Base-by-base conservation (phyloP, 371 early-diverging fungal genomes). In the Actinomortierella ambigua region DNA sequence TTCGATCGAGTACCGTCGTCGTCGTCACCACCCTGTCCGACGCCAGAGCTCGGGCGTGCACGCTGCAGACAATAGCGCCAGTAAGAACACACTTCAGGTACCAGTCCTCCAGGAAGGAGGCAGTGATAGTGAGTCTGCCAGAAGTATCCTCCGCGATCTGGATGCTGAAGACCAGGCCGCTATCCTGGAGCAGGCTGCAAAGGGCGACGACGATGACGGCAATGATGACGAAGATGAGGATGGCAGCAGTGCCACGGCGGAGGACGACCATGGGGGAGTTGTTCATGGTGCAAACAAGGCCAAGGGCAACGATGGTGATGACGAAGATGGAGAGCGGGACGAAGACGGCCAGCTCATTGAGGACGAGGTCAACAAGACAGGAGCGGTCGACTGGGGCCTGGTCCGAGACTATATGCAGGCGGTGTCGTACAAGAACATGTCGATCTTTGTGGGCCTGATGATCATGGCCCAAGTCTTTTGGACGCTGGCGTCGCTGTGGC, bases 401-500 rank as follows among this genome's bases (percentile, higher is more conserved):
- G 63, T 64, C 46, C 63, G 61, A 41, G 41, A 22, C 27, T 80
- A 80, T 39, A 50, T 62, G 40, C 59, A 58, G 40, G 69, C 69
- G 3, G 50, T 52, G 18, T 48, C 49, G 1, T n/a, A 55, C 23
- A 42, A 41, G 34, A 6, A 34, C 42, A 17, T 57, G 1, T 20
- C 48, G 3, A 4, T 64, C 14, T 43, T 28, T 0, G 27, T 63
- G 4, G 27, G 44, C 0, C 24, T 56, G 17, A 28, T 55, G 26
- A 51, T 59, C 18, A 22, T 59, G 7, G 55, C 47, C 2, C 54
- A 68, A 18, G 8, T 50, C 1, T 34, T 34, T 34, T 68, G 63
- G n/a, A 41, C 39, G 18, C 29, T 63, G 4, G 63, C 59, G 3
- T 50, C 54, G 2, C 53, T 92, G n/a, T 93, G 93, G 90, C 80